phyloP scores from a whole-genome alignment of 2,329 filamentous ascomycete species.

The Hypoxylon sp. region DNA sequence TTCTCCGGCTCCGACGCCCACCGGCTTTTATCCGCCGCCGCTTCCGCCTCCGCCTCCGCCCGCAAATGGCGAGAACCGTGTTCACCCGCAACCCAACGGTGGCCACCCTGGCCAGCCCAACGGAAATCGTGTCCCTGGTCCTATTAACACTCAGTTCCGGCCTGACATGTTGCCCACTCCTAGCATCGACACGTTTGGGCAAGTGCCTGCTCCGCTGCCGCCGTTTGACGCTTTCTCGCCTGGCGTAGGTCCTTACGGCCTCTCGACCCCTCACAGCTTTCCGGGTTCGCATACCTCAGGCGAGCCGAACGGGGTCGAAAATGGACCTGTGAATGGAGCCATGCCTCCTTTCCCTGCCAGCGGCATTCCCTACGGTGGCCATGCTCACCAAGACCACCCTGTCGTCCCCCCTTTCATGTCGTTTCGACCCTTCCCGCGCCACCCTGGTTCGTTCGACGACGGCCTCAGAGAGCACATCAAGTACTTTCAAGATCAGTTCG shows the following conservation, averaged over 20 bases:
- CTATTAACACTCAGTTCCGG: slow-evolving; percentile 41
- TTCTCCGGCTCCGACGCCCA: slow-evolving; percentile 62
- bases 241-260: slow-evolving; percentile 53
- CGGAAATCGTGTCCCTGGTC: slow-evolving; percentile 40
- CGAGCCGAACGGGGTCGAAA: slow-evolving; percentile 52
- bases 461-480: slow-evolving; percentile 41
- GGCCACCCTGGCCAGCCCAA: slow-evolving; percentile 42
- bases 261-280: slow-evolving; percentile 67
- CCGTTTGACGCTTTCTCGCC: slow-evolving; percentile 48
- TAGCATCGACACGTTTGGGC: slow-evolving; percentile 40
- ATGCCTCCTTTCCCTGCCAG: slow-evolving; percentile 52
- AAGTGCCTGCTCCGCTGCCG: slow-evolving; percentile 34
- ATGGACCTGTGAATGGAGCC: slow-evolving; percentile 51
- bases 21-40: slow-evolving; percentile 57
- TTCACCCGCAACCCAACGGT: slow-evolving; percentile 38
- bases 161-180: slow-evolving; percentile 40
- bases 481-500: slow-evolving; percentile 51
- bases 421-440: slow-evolving; percentile 35
- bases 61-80: slow-evolving; percentile 40
- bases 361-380: slow-evolving; percentile 39
- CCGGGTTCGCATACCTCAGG: slow-evolving; percentile 67
- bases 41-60: slow-evolving; percentile 53
- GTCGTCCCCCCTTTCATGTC: slow-evolving; percentile 42
- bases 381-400: slow-evolving; percentile 35
- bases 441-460: slow-evolving; percentile 34